Conservation (phyloP, 176 grass and related monocot species). For the Carex scoparia region DNA sequence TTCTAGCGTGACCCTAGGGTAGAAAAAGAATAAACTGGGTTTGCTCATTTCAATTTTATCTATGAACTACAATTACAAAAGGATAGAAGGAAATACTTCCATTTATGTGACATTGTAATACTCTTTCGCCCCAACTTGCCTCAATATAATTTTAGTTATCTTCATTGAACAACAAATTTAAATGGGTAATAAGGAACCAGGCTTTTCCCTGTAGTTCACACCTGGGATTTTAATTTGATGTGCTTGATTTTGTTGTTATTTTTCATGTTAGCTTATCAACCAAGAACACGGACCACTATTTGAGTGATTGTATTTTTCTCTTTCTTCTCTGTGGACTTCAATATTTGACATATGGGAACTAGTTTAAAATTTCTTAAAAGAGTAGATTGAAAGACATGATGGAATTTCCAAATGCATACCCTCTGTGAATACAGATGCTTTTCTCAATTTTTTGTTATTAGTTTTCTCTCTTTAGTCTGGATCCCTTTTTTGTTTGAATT, state of each 20-base stretch:
- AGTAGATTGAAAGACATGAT: background rate
- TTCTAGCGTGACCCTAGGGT: background rate
- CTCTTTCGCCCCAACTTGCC: background rate
- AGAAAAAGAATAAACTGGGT: background rate
- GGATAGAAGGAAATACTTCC: background rate
- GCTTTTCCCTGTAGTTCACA: background rate
- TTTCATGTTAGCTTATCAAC: background rate
- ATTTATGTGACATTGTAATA: background rate
- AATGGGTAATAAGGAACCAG: background rate
- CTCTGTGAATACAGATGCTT: conserved; percentile 34
- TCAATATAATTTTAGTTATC: background rate
- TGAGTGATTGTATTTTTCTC: background rate
- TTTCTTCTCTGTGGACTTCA: background rate
- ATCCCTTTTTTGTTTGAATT: background rate
- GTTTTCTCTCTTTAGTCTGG: background rate
- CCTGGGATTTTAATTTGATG: background rate
- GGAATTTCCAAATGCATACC: background rate
- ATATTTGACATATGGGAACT: background rate
- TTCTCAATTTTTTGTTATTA: conserved; percentile 16
- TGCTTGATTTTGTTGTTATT: background rate
- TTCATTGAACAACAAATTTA: background rate
- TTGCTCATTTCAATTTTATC: background rate
- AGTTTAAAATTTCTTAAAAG: background rate
- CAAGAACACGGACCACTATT: background rate
- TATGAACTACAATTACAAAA: background rate